These are phyloP conservation scores for Salix dunnii DNA, from an alignment of 345 rosid genomes.

Conservation along the genomic window DNA sequence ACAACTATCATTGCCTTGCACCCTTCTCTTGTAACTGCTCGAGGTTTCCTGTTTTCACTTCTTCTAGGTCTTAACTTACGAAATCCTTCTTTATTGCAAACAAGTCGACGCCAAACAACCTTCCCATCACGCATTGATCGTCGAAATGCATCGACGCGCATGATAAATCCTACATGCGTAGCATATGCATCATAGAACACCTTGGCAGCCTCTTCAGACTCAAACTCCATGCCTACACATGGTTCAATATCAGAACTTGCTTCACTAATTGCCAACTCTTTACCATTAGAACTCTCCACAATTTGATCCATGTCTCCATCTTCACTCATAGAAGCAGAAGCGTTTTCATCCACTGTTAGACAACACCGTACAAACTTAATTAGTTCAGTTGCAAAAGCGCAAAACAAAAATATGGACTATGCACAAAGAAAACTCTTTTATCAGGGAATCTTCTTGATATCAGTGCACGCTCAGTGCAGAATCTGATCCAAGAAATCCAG, in stretches of 20 bases:
- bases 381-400: neutral
- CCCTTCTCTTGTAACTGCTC: constrained; percentile 47
- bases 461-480: too few relatives aligned
- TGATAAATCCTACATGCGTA: constrained; percentile 35
- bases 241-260: constrained; percentile 37
- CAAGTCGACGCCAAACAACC: constrained; percentile 44
- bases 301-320: constrained; percentile 18
- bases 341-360: too few relatives aligned
- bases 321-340: constrained; percentile 14
- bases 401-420: neutral
- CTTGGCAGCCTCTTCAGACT: constrained; percentile 45
- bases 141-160: constrained; percentile 44
- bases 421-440: too few relatives aligned
- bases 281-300: constrained; percentile 22
- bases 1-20: constrained; percentile 49
- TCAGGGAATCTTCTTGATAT: too few relatives aligned
- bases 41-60: constrained; percentile 39
- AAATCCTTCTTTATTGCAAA: constrained; percentile 52
- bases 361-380: neutral
- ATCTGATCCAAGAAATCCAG: too few relatives aligned
- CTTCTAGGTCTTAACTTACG: constrained; percentile 34
- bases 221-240: constrained; percentile 46
- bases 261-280: constrained; percentile 12
- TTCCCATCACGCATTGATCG: constrained; percentile 45
- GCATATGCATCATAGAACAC: constrained; percentile 48